Evolutionary conservation across 2,329 filamentous ascomycete species (phyloP).

Genomic region (Zymoseptoria ardabiliae): DNA sequence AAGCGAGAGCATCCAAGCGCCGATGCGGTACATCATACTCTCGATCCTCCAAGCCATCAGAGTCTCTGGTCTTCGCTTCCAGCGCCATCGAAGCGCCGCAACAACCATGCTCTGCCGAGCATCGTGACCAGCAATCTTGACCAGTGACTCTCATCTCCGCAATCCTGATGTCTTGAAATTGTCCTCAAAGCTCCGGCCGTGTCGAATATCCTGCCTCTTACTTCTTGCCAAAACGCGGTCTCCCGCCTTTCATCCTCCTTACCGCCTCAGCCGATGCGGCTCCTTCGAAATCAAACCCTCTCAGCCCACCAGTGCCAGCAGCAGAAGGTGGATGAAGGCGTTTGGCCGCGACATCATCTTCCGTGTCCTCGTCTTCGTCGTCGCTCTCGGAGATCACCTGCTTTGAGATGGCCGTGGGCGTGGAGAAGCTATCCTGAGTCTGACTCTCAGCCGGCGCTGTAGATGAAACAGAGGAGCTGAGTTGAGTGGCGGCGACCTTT

Average conservation of each 20-base stretch:
- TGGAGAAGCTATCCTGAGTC: background rate
- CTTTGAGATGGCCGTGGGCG: background rate
- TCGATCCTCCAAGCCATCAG: too few relatives aligned
- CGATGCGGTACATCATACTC: too few relatives aligned
- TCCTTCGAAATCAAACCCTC: background rate
- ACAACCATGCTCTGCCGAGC: too few relatives aligned
- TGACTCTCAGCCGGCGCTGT: background rate
- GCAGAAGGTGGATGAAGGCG: background rate
- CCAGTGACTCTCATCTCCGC: too few relatives aligned
- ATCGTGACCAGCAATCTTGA: too few relatives aligned
- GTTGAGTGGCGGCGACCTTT: background rate
- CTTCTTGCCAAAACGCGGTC: background rate
- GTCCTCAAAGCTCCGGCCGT: too few relatives aligned
- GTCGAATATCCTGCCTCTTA: background rate
- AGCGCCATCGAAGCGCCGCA: too few relatives aligned
- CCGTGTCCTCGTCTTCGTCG: background rate
- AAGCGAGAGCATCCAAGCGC: too few relatives aligned
- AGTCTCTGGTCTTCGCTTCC: too few relatives aligned
- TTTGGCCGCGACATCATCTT: background rate
- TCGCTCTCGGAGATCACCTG: background rate
- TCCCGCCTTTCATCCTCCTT: background rate
- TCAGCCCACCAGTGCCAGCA: background rate
- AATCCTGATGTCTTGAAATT: too few relatives aligned
- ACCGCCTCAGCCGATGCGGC: background rate
- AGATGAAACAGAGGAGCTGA: too few relatives aligned